Percentiles rank a stretch among this genome's conserved stretches.
Conservation (phyloP, 176 grass and related monocot genomes). For the Puya raimondii region DNA sequence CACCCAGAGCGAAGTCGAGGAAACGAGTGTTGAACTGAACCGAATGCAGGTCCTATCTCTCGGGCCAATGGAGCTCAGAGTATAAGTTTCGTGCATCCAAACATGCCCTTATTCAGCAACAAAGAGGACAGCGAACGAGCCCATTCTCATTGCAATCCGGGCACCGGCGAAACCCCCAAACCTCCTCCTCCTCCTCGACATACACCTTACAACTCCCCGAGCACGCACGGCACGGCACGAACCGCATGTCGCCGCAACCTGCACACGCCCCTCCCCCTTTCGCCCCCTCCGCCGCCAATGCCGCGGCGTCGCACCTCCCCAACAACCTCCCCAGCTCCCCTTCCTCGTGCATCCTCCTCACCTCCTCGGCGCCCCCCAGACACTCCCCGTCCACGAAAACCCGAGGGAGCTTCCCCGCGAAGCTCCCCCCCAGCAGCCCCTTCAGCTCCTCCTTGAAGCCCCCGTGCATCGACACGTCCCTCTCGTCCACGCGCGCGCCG, state of each 20-base stretch:
- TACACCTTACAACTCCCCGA: slow-evolving; percentile 99
- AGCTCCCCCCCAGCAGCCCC: slow-evolving; percentile 20
- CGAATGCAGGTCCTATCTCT: too few species aligned
- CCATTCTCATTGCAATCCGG: slow-evolving; percentile 96
- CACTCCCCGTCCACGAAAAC: slow-evolving; percentile 52
- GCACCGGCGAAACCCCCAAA: slow-evolving; percentile 55
- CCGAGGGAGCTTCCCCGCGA: slow-evolving; percentile 46
- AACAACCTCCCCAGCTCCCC: slow-evolving; percentile 45
- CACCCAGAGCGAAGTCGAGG: too few species aligned
- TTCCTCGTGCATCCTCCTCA: slow-evolving; percentile 58
- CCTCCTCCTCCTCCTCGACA: slow-evolving; percentile 27
- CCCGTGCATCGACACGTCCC: slow-evolving; percentile 81
- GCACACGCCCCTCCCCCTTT: neutral
- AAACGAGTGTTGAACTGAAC: too few species aligned
- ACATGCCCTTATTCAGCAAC: slow-evolving; percentile 26
- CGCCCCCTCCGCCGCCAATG: slow-evolving; percentile 14
- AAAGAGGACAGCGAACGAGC: slow-evolving; percentile 67
- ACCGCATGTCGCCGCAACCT: slow-evolving; percentile 71
- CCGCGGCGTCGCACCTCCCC: slow-evolving; percentile 40
- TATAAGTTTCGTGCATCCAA: too few species aligned
- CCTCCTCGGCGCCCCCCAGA: slow-evolving; percentile 62
- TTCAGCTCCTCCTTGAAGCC: slow-evolving; percentile 83
- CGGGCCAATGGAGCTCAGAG: too few species aligned
- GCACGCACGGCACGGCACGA: slow-evolving; percentile 81
- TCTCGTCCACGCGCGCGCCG: slow-evolving; percentile 69